Evolutionary conservation across 1,139 yeast species (phyloP).

Genomic region (Candida pseudocylindracea): DNA sequence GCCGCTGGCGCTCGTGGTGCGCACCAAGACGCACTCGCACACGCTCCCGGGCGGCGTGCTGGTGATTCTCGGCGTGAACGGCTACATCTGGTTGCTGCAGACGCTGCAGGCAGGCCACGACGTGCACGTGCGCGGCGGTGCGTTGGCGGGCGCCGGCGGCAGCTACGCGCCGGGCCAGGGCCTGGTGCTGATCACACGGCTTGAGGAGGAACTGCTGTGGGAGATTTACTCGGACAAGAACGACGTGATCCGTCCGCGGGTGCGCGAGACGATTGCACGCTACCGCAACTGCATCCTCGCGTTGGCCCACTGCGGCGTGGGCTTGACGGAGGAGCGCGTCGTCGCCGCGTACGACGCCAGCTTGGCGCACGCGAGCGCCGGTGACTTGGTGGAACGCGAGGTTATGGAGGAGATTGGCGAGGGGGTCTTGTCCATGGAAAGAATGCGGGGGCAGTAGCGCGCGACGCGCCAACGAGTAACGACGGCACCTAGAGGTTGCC

Average conservation of each 20-base stretch:
- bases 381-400: conserved; percentile 53
- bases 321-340: conserved; percentile 65
- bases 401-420: conserved; percentile 53
- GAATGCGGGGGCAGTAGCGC: conserved; percentile 28
- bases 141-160: conserved; percentile 7
- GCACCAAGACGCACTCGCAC: conserved; percentile 74
- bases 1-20: conserved; percentile 61
- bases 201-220: conserved; percentile 91
- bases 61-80: conserved; percentile 81
- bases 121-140: conserved; percentile 1
- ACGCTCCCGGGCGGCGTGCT: conserved; percentile 82
- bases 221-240: conserved; percentile 87
- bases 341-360: conserved; percentile 79
- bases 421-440: conserved; percentile 51
- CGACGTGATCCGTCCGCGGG: conserved; percentile 38
- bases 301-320: conserved; percentile 60
- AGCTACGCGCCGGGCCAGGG: conserved; percentile 20
- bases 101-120: conserved; percentile 14
- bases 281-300: conserved; percentile 73
- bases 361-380: conserved; percentile 51
- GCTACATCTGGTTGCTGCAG: conserved; percentile 81
- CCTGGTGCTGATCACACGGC: conserved; percentile 52
- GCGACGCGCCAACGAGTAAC: no score
- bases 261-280: conserved; percentile 58
- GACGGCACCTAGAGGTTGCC: conserved; percentile 20